Evolutionary conservation across 768 basidiomycete genomes (phyloP), one percentile per base, ranked within the genome.

Genomic region (Lentinula boryana): DNA sequence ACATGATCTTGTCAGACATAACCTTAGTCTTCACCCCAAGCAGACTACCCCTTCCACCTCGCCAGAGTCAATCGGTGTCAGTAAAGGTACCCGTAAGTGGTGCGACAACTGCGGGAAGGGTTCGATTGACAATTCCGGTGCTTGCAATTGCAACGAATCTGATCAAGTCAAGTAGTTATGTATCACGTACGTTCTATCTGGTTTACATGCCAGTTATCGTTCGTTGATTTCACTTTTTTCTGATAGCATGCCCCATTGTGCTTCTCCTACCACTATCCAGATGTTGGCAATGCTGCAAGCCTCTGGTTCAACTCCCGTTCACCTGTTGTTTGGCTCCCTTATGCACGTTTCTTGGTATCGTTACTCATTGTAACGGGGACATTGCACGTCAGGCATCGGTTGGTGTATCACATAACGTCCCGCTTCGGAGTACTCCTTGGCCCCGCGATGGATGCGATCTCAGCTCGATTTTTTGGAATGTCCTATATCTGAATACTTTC

Each of bases 1-100:
- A 74, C 95, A 98, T 69, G 95, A 98, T 68, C 77, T 98, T 9
- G 92, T 92, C 10, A 88, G 95, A 41, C 95, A 98, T 72, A 80
- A 91, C 58, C 83, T 90, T 50, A 89, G 88, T 63, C 93, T 95
- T 60, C 93, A 95, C 65, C 86, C 87, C 43, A 86, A 87, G 63
- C 87, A 88, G 33, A 73, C 79, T 9, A 68, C 76, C 36, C 74
- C 78, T 1, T 62, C 68, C 4, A 64, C 67, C 3, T 71, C 75
- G 2, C 78, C 75, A 68, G 78, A 79, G 63, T 71, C 81, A 15
- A 84, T 91, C 40, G 90, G 89, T 46, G 87, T 89, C 43, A 84
- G 83, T 60, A 81, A 80, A 60, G 86, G 82, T n/a, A 71, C 74
- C 23, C 80, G 90, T 33, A 70, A 74, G 10, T 89, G 91, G 88